A percentile compares a stretch with the other conserved stretches of the same genome.
phyloP scores from a whole-genome alignment of 805 yeast genomes.

The Ogataea methanolica region DNA sequence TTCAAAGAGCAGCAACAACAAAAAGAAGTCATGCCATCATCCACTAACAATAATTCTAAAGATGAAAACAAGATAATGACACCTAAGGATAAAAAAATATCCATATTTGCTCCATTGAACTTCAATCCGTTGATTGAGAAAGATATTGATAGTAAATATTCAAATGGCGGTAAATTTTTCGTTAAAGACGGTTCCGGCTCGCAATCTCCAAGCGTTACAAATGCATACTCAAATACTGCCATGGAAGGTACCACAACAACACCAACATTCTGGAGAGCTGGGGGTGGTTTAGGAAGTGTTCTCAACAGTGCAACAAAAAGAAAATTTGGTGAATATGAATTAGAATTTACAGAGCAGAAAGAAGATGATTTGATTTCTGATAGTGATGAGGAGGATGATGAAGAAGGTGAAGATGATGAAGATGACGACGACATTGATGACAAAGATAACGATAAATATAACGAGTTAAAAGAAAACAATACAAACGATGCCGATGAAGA shows the following conservation, averaged over 20 bases:
- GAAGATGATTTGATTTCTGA: conserved; percentile 25
- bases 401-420: conserved; percentile 9
- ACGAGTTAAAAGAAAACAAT: conserved; percentile 1
- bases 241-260: conserved; percentile 14
- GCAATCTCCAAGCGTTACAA: neutral
- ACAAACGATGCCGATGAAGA: conserved; percentile 20
- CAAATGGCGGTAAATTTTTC: conserved; percentile 86
- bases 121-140: conserved; percentile 77
- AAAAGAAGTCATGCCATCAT: no score
- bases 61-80: conserved; percentile 17
- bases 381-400: conserved; percentile 23
- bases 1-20: conserved; percentile 3
- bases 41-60: conserved; percentile 4
- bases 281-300: neutral
- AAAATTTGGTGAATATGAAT: neutral
- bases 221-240: conserved; percentile 2
- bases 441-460: conserved; percentile 8
- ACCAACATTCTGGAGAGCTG: conserved; percentile 19
- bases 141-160: conserved; percentile 80
- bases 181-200: conserved; percentile 31
- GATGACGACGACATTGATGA: conserved; percentile 14
- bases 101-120: conserved; percentile 76
- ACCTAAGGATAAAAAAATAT: conserved; percentile 39
- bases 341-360: neutral
- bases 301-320: conserved; percentile 1